These are phyloP conservation scores for Ambrosia artemisiifolia DNA, from an alignment of 129 eudicot genomes.

Conservation along the genomic window DNA sequence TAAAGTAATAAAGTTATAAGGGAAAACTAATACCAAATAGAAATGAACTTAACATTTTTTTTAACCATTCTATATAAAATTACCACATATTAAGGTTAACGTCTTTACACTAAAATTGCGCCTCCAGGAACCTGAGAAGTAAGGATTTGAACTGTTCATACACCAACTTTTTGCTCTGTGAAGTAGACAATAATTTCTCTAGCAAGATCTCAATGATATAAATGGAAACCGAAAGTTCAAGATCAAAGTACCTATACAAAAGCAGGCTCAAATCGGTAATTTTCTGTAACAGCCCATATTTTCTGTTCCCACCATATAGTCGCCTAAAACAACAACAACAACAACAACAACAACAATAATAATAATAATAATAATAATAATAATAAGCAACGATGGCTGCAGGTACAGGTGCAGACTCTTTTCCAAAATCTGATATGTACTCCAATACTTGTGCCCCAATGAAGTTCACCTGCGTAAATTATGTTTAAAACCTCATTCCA, in stretches of 20 bases:
- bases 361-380: too few relatives aligned
- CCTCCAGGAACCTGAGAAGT: constrained; percentile 94
- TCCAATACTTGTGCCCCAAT: constrained; percentile 88
- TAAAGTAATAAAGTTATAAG: too few relatives aligned
- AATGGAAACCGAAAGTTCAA: constrained; percentile 5
- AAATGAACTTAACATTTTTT: neutral
- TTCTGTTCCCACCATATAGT: too few relatives aligned
- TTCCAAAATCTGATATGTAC: constrained; percentile 87
- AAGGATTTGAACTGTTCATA: constrained; percentile 95
- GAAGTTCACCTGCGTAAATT: constrained; percentile 59
- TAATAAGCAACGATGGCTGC: too few relatives aligned
- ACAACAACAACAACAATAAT: too few relatives aligned
- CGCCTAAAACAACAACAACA: too few relatives aligned
- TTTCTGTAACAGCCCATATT: constrained; percentile 94
- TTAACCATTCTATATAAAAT: neutral
- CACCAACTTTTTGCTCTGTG: constrained; percentile 63
- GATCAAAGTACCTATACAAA: constrained; percentile 76
- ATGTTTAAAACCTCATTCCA: neutral
- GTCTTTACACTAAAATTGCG: constrained; percentile 61
- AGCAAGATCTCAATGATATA: neutral
- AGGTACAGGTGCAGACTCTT: constrained; percentile 87
- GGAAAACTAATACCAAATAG: too few relatives aligned
- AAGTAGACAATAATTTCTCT: constrained; percentile 12
- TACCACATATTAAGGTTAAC: neutral
- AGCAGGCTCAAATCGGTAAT: constrained; percentile 91